Conservation (phyloP, 2,329 filamentous ascomycete species). For the Fusarium fujikuroi region DNA sequence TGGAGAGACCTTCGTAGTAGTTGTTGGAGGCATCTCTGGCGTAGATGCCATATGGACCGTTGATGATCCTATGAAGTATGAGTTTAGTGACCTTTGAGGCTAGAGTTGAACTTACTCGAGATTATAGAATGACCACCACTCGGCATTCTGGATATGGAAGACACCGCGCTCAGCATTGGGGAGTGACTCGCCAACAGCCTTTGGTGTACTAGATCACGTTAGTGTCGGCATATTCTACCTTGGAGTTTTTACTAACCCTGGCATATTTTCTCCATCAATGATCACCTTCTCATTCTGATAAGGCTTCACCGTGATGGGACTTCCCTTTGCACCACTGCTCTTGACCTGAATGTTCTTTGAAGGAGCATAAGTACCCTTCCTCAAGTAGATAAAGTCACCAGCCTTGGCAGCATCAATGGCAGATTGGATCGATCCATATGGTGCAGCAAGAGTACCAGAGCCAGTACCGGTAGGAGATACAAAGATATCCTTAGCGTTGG, state of each 20-base stretch:
- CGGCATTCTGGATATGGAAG: slow-evolving; percentile 56
- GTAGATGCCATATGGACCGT: slow-evolving; percentile 53
- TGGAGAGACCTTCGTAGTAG: slow-evolving; percentile 50
- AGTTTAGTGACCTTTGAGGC: rapidly evolving
- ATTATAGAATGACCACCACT: slow-evolving; percentile 58
- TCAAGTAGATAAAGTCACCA: slow-evolving; percentile 58
- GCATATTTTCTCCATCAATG: slow-evolving; percentile 56
- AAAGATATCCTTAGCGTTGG: slow-evolving; percentile 52
- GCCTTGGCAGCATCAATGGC: slow-evolving; percentile 58
- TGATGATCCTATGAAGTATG: slow-evolving; percentile 41
- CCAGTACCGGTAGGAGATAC: slow-evolving; percentile 57
- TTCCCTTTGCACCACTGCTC: slow-evolving; percentile 53
- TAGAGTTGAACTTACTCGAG: slow-evolving; percentile 41
- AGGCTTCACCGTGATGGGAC: slow-evolving; percentile 55
- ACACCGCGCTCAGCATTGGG: slow-evolving; percentile 57
- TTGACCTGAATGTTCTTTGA: slow-evolving; percentile 60
- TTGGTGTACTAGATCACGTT: slow-evolving; percentile 53
- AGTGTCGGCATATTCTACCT: rapidly evolving
- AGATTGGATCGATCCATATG: slow-evolving; percentile 58
- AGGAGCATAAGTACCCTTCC: slow-evolving; percentile 58
- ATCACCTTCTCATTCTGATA: slow-evolving; percentile 57
- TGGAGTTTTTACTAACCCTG: slow-evolving; percentile 8
- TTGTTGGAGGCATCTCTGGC: slow-evolving; percentile 51
- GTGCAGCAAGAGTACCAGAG: slow-evolving; percentile 52
- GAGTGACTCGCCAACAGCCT: slow-evolving; percentile 52